Conservation (phyloP, 345 rosid genomes). For the Sonneratia alba region DNA sequence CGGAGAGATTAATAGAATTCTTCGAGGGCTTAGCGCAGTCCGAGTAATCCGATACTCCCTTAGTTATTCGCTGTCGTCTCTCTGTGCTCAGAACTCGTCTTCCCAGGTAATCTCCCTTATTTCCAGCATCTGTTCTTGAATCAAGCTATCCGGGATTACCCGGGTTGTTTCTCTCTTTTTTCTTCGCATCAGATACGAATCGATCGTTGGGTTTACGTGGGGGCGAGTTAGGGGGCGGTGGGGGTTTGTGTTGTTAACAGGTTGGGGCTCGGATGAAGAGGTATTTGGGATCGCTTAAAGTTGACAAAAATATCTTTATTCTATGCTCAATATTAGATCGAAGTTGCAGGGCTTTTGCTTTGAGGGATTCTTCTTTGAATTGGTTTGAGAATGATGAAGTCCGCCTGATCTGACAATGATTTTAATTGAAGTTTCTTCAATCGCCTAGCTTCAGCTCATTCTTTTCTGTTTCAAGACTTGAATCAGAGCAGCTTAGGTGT, state of each 20-base stretch:
- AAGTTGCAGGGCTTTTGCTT: background rate
- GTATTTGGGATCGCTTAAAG: background rate
- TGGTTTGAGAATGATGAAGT: background rate
- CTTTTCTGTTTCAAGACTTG: background rate
- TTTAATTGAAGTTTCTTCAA: background rate
- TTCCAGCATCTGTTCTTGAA: background rate
- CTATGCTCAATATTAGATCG: too few species aligned
- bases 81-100: background rate
- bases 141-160: background rate
- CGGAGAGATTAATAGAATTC: background rate
- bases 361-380: background rate
- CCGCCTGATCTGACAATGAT: background rate
- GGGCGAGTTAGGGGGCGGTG: background rate
- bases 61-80: background rate
- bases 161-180: background rate
- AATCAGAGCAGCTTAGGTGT: background rate
- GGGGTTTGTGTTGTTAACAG: background rate
- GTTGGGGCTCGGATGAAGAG: background rate
- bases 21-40: background rate
- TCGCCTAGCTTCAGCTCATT: background rate
- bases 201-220: background rate
- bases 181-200: background rate
- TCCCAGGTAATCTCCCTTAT: background rate
- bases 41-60: background rate
- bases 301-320: background rate